Conservation (phyloP, 1,139 yeast species). For the Geotrichum fermentans region DNA sequence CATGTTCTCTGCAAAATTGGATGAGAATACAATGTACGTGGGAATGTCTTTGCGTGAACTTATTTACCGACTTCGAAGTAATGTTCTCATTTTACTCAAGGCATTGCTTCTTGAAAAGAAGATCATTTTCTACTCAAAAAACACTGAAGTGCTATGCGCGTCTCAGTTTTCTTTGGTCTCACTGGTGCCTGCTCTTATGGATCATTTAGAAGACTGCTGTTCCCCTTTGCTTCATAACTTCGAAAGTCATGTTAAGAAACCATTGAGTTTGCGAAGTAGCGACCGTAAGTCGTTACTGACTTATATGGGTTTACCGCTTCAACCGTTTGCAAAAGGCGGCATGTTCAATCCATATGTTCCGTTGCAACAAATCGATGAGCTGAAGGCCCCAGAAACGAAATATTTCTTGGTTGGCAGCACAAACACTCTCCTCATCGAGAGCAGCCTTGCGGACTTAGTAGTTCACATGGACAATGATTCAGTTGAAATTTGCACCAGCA, state of each 20-base stretch:
- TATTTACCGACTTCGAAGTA: slow-evolving; percentile 54
- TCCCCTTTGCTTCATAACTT: slow-evolving; percentile 66
- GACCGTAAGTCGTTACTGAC: slow-evolving; percentile 70
- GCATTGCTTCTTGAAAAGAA: slow-evolving; percentile 71
- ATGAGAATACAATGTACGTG: slow-evolving; percentile 60
- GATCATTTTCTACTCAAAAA: slow-evolving; percentile 65
- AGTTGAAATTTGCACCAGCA: slow-evolving; percentile 46
- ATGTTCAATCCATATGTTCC: slow-evolving; percentile 92
- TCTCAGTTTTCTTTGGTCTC: slow-evolving; percentile 63
- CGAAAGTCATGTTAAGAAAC: slow-evolving; percentile 49
- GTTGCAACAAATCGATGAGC: slow-evolving; percentile 77
- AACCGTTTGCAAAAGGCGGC: slow-evolving; percentile 78
- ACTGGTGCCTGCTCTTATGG: slow-evolving; percentile 70
- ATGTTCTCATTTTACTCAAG: slow-evolving; percentile 67
- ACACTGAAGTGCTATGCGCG: slow-evolving; percentile 74
- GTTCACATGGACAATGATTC: slow-evolving; percentile 45
- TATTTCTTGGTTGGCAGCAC: slow-evolving; percentile 85
- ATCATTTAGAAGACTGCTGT: slow-evolving; percentile 71
- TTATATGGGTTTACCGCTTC: slow-evolving; percentile 85
- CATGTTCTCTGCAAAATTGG: slow-evolving; percentile 39
- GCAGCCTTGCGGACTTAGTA: slow-evolving; percentile 51
- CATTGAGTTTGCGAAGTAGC: slow-evolving; percentile 70
- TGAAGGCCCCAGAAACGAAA: slow-evolving; percentile 52
- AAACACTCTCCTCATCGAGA: slow-evolving; percentile 67
- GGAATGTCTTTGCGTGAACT: slow-evolving; percentile 71